These are phyloP conservation scores for Pyronema domesticum DNA, from an alignment of 495 filamentous ascomycete species.

Conservation along the genomic window DNA sequence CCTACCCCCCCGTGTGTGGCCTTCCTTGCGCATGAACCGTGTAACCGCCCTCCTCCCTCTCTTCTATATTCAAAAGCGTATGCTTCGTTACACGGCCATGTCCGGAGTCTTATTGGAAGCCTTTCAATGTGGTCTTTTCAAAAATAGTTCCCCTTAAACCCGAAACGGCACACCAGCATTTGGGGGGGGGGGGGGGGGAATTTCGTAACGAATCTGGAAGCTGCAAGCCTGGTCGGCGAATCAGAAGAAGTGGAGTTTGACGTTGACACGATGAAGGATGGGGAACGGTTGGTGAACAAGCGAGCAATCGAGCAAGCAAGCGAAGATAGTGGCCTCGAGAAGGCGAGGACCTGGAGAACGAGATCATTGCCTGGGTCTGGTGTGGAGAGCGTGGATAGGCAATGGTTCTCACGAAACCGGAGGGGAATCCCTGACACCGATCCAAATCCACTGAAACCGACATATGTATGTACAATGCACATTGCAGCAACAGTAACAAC, in stretches of 20 bases:
- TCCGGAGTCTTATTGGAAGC: too few species aligned
- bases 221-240: constrained; percentile 3
- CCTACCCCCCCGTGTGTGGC: background rate
- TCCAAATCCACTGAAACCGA: background rate
- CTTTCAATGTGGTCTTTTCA: background rate
- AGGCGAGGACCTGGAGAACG: background rate
- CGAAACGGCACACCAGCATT: background rate
- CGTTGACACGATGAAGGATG: background rate
- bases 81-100: too few species aligned
- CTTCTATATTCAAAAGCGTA: too few species aligned
- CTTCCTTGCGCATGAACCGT: background rate
- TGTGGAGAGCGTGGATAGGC: background rate
- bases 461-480: background rate
- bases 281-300: too few species aligned
- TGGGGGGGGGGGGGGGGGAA: too few species aligned
- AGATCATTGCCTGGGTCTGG: background rate
- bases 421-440: background rate
- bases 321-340: background rate
- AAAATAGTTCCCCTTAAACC: constrained; percentile 1
- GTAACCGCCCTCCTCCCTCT: background rate
- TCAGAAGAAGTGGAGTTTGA: background rate
- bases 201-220: background rate
- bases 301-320: background rate
- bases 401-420: background rate
- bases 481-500: background rate